Evolutionary conservation across 1,139 yeast species (phyloP), one percentile per base, ranked within the genome.

Genomic region (Candida anutae): DNA sequence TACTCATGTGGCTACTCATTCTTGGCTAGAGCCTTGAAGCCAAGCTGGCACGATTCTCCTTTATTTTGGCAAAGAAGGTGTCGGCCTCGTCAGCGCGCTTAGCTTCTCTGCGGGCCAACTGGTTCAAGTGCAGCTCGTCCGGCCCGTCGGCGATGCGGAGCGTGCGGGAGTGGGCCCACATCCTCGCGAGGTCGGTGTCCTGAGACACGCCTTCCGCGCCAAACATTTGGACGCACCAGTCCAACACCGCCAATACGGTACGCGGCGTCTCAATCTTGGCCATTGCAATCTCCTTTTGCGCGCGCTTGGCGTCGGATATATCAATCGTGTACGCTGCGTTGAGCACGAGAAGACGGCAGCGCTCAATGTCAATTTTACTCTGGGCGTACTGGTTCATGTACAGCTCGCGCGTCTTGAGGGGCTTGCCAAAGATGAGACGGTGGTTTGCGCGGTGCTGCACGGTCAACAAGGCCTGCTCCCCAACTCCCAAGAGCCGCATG

Each of bases 121-220:
- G 84, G 39, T 60, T 58, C 49, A 74, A 56, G 48, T 78, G 84
- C 5, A 80, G 80, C 52, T 77, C 85, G 53, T 77, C 85, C 3
- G 87, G 85, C 6, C 85, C 84, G 47, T 78, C 87, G 12, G 85
- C 84, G 34, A 77, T 73, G 36, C 84, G 59, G 34, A 77, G 62
- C 22, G 80, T 74, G 49, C 85, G 62, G 34, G 71, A 62, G 36
- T 55, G 54, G 17, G 77, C 74, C 51, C 70, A 78, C 56, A 69
- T 54, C 35, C 66, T 52, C 1, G 83, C 76, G 43, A 78, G 58
- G 31, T 73, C 77, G 10, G 77, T 69, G 39, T 77, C 85, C 48
- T 76, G 77, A 18, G 70, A 62, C 11, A 77, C 68, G 30, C 85
- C 85, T 46, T 74, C 81, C 15, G 81, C 84, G 12, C 87, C 85